Evolutionary conservation across 345 rosid genomes (phyloP).

Genomic region (Sapria himalayana): DNA sequence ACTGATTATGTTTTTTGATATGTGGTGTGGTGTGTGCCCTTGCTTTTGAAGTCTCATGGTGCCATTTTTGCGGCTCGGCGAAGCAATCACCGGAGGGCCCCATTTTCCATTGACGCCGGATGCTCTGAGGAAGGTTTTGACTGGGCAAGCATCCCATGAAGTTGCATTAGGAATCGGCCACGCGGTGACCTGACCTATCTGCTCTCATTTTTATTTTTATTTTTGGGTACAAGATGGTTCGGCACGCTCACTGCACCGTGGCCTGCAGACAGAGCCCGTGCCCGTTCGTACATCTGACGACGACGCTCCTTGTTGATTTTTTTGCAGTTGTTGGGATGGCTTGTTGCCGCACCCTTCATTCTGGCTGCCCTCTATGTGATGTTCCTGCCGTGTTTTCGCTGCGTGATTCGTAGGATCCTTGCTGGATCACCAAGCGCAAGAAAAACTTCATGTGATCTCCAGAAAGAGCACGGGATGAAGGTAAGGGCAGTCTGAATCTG

Average conservation of each 20-base stretch:
- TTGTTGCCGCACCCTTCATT: constrained; percentile 36
- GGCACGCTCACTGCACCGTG: no score
- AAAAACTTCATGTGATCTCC: constrained; percentile 11
- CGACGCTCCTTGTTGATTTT: no score
- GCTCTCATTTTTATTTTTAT: no score
- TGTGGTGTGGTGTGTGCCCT: no score
- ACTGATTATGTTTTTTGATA: constrained; percentile 11
- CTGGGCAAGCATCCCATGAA: constrained; percentile 65
- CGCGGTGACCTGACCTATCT: no score
- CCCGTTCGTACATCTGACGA: no score
- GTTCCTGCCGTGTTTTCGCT: constrained; percentile 35
- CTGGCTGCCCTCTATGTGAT: constrained; percentile 21
- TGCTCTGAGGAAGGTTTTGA: constrained; percentile 69
- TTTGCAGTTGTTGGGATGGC: constrained; percentile 60
- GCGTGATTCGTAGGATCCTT: constrained; percentile 34
- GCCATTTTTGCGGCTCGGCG: constrained; percentile 91
- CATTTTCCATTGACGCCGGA: constrained; percentile 79
- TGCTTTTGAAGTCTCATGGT: constrained; percentile 45
- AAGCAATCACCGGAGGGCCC: constrained; percentile 50
- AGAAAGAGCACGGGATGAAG: constrained; percentile 30
- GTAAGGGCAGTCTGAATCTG: constrained; percentile 47
- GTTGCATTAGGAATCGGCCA: constrained; percentile 52
- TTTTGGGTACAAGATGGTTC: no score
- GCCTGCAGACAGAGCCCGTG: no score
- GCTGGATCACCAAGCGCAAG: constrained; percentile 21